These are phyloP conservation scores for Hypoxylon sp. DNA, from an alignment of 2,329 filamentous ascomycete species.

Conservation along the genomic window DNA sequence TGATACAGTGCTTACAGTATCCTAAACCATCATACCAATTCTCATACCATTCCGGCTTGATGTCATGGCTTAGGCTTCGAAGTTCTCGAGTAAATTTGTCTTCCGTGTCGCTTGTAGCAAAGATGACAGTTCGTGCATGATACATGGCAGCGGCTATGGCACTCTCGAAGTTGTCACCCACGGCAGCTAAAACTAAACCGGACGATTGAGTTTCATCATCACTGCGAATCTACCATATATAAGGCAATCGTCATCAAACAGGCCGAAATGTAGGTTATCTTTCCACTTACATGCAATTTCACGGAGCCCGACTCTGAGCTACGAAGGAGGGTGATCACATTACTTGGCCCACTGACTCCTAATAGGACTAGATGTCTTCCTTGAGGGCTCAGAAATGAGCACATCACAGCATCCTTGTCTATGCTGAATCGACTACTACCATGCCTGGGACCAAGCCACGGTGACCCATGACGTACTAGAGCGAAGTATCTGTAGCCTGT, in stretches of 20 bases:
- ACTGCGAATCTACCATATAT: conserved; percentile 68
- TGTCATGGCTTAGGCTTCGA: conserved; percentile 61
- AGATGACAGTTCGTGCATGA: conserved; percentile 79
- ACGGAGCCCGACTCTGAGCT: conserved; percentile 76
- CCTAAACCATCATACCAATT: conserved; percentile 94
- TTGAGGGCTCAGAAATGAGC: conserved; percentile 79
- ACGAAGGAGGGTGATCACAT: conserved; percentile 78
- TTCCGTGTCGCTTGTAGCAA: conserved; percentile 60
- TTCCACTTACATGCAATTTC: conserved; percentile 71
- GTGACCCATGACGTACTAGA: conserved; percentile 81
- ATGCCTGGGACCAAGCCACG: conserved; percentile 92
- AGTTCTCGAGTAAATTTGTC: conserved; percentile 63
- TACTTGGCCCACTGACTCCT: conserved; percentile 79
- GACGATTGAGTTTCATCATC: conserved; percentile 72
- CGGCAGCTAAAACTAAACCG: conserved; percentile 77
- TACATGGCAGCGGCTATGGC: conserved; percentile 88
- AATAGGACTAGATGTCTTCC: conserved; percentile 84
- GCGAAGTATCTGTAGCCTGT: conserved; percentile 77
- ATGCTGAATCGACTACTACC: conserved; percentile 76
- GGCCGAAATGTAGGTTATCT: neutral
- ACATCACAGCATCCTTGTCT: conserved; percentile 83
- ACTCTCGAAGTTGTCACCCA: conserved; percentile 79
- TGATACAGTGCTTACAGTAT: conserved; percentile 73
- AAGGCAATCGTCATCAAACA: conserved; percentile 14
- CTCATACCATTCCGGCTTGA: conserved; percentile 79